These are phyloP conservation scores for Pyrenophora tritici-repentis DNA, from an alignment of 2,329 filamentous ascomycete genomes.

Conservation along the genomic window DNA sequence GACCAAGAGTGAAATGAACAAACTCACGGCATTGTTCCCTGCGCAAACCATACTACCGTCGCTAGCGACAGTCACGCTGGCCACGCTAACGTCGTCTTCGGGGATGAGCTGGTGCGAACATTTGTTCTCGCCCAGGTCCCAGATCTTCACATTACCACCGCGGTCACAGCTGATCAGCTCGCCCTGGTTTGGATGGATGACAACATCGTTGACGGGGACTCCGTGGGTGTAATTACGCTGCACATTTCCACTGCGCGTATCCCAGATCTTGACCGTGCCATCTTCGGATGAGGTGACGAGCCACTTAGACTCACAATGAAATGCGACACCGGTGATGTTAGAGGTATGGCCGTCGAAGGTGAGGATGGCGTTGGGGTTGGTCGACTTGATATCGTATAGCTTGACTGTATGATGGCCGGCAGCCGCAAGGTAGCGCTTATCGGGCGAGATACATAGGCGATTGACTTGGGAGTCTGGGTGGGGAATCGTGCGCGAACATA, in stretches of 20 bases:
- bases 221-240: conserved; percentile 94
- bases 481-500: conserved; percentile 96
- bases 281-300: conserved; percentile 99
- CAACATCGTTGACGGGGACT: conserved; percentile 90
- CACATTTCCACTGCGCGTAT: conserved; percentile 81
- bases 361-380: conserved; percentile 91
- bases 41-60: conserved; percentile 93
- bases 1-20: neutral
- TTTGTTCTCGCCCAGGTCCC: conserved; percentile 96
- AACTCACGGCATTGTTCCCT: conserved; percentile 80
- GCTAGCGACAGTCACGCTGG: conserved; percentile 93
- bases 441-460: conserved; percentile 94
- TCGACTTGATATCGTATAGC: conserved; percentile 97
- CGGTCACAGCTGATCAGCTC: conserved; percentile 97
- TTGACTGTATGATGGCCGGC: conserved; percentile 86
- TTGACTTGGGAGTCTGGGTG: conserved; percentile 99
- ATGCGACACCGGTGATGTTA: conserved; percentile 95
- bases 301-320: conserved; percentile 99
- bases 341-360: conserved; percentile 95
- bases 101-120: conserved; percentile 96
- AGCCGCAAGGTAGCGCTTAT: conserved; percentile 92
- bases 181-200: conserved; percentile 99
- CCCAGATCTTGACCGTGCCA: conserved; percentile 96
- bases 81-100: conserved; percentile 90
- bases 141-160: conserved; percentile 88